Conservation (phyloP, 225 moss, liverwort and hornwort genomes). For the Polytrichum commune region DNA sequence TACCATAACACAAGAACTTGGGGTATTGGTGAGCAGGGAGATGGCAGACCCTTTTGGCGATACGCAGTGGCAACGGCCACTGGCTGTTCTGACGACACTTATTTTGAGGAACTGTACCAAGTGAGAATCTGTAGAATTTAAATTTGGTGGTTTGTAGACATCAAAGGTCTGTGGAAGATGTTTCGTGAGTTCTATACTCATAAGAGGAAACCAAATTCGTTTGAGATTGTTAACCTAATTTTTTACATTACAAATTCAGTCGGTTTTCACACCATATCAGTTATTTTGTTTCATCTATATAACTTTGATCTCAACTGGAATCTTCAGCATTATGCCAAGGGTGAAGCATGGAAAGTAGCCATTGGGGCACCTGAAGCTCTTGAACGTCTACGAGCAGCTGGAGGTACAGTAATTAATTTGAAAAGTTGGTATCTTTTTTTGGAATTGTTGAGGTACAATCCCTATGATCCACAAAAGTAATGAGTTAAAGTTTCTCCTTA, state of each 20-base stretch:
- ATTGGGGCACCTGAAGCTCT: slow-evolving; percentile 73
- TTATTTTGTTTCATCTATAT: neutral
- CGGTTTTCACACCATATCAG: too few species aligned
- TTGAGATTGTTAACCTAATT: neutral
- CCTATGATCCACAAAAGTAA: too few species aligned
- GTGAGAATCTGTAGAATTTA: slow-evolving; percentile 25
- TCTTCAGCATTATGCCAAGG: slow-evolving; percentile 75
- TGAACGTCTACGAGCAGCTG: slow-evolving; percentile 53
- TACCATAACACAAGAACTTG: neutral
- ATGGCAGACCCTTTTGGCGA: slow-evolving; percentile 94
- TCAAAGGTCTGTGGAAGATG: too few species aligned
- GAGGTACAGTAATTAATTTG: slow-evolving; percentile 38
- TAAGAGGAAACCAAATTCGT: neutral
- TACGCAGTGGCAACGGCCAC: slow-evolving; percentile 89
- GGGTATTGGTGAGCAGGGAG: slow-evolving; percentile 54
- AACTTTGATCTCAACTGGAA: neutral
- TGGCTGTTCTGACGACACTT: slow-evolving; percentile 70
- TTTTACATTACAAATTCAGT: too few species aligned
- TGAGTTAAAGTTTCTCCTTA: too few species aligned
- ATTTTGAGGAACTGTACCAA: slow-evolving; percentile 91
- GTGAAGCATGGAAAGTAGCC: slow-evolving; percentile 83
- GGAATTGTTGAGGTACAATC: too few species aligned
- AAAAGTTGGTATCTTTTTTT: neutral
- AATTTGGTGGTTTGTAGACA: neutral
- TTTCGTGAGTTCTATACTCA: slow-evolving; percentile 3